A percentile compares a stretch with the other conserved stretches of the same genome.
phyloP scores from a whole-genome alignment of 371 early-diverging fungal species.

The Mortierella sp. region DNA sequence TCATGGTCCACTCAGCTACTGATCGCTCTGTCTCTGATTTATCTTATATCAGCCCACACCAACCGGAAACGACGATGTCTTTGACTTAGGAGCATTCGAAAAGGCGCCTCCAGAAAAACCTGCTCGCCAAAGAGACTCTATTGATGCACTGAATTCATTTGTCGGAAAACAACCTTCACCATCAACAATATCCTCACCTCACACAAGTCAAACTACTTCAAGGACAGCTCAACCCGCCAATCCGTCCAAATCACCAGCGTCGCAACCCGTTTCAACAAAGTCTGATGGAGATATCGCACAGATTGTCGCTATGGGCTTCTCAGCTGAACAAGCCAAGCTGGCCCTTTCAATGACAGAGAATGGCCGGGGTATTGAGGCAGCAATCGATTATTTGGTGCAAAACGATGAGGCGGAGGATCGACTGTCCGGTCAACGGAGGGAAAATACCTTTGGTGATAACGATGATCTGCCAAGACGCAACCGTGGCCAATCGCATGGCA shows the following conservation, averaged over 20 bases:
- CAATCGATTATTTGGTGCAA: constrained; percentile 73
- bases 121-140: constrained; percentile 21
- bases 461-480: constrained; percentile 22
- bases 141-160: constrained; percentile 52
- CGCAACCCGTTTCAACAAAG: constrained; percentile 5
- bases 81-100: constrained; percentile 49
- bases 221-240: constrained; percentile 47
- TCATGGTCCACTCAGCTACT: too few species aligned
- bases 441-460: constrained; percentile 19
- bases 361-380: constrained; percentile 67
- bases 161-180: constrained; percentile 32
- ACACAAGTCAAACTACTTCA: constrained; percentile 60
- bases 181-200: constrained; percentile 10
- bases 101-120: constrained; percentile 40
- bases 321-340: constrained; percentile 63
- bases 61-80: constrained; percentile 24
- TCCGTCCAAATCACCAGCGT: constrained; percentile 22
- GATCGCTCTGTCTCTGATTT: not conserved
- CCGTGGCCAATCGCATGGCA: constrained; percentile 16
- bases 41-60: constrained; percentile 10
- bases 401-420: constrained; percentile 59
- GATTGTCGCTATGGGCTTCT: constrained; percentile 84
- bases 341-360: constrained; percentile 75
- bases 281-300: constrained; percentile 60
- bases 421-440: constrained; percentile 12